Evolutionary conservation across 2,329 filamentous ascomycete species (phyloP), one percentile per base, ranked within the genome.

Genomic region (Fusarium hainanense): DNA sequence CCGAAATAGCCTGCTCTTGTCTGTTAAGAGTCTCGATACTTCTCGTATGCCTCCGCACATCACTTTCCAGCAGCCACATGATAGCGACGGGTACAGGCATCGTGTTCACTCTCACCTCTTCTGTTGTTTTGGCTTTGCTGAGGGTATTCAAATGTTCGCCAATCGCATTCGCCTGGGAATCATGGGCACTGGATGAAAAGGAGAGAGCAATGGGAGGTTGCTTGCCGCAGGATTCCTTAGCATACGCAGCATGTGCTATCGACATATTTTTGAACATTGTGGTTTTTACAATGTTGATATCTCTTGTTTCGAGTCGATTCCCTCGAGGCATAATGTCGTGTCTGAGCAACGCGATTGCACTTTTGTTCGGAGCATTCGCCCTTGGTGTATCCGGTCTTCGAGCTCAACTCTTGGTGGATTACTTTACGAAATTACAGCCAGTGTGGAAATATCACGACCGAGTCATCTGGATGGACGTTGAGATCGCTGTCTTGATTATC

Each of bases 211-310:
- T 42, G 5, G 50, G 51, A 28, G 52, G 63, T 23, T 77, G 75
- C 49, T 50, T 76, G 25, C 55, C 73, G 20, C 49, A 71, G n/a
- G 58, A 70, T 25, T 28, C 54, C 11, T 78, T 85, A 16, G 79
- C 81, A 32, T 83, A 83, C 73, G 73, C 79, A 23, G 82, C 81
- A 34, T 81, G 83, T 2, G 78, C 75, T 2, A 78, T 86, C 48
- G 84, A 85, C 65, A 83, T 85, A n/a, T 76, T 76, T 4, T 79
- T 84, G 27, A 85, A 86, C 66, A 60, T 81, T 34, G 79, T 79
- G 69, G 78, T 87, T 12, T 77, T 86, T 50, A 54, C 75, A 4
- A 72, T 86, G 7, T 79, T 85, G 1, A 69, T 86, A 13, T 81
- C 47, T n/a, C 43, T 66, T 82, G 6, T 79, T 79, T 44, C 85